Conservation (phyloP, 2,329 filamentous ascomycete species). For the Bipolaris oryzae region DNA sequence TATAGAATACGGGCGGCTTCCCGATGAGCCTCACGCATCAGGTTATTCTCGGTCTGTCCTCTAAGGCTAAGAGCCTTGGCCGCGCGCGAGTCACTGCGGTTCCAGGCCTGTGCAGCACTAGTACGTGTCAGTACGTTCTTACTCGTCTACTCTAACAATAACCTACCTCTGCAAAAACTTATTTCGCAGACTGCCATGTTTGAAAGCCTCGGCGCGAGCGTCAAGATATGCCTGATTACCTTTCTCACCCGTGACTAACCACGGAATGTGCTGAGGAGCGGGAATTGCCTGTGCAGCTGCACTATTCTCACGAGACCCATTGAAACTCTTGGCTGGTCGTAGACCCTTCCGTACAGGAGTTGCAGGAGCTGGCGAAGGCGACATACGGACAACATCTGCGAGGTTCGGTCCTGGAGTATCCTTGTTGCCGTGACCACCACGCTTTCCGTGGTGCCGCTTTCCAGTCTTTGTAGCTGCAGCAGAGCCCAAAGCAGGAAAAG, state of each 20-base stretch:
- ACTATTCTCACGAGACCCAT: conserved; percentile 75
- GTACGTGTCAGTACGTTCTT: conserved; percentile 16
- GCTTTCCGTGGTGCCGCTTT: conserved; percentile 93
- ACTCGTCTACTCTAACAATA: not conserved
- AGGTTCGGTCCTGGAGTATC: conserved; percentile 66
- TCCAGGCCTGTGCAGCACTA: conserved; percentile 97
- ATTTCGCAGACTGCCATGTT: conserved; percentile 93
- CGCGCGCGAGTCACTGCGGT: conserved; percentile 93
- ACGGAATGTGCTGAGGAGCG: conserved; percentile 89
- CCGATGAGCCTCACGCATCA: conserved; percentile 96
- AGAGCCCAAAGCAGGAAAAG: conserved; percentile 87
- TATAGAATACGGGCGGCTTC: conserved; percentile 92
- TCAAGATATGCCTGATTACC: conserved; percentile 96
- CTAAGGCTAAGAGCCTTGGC: conserved; percentile 93
- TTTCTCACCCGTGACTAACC: conserved; percentile 89
- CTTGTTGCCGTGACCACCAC: conserved; percentile 75
- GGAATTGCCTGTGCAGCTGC: conserved; percentile 82
- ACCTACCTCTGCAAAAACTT: conserved; percentile 90
- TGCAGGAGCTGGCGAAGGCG: conserved; percentile 76
- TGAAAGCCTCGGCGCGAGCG: conserved; percentile 92
- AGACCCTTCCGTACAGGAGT: conserved; percentile 62
- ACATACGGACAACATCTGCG: conserved; percentile 95
- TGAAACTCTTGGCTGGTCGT: conserved; percentile 69
- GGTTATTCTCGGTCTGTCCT: conserved; percentile 93
- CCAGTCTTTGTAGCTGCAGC: conserved; percentile 72